Percentiles rank a stretch among this genome's conserved stretches.
Conservation (phyloP, 371 early-diverging fungal species). For the Lichtheimia corymbifera region DNA sequence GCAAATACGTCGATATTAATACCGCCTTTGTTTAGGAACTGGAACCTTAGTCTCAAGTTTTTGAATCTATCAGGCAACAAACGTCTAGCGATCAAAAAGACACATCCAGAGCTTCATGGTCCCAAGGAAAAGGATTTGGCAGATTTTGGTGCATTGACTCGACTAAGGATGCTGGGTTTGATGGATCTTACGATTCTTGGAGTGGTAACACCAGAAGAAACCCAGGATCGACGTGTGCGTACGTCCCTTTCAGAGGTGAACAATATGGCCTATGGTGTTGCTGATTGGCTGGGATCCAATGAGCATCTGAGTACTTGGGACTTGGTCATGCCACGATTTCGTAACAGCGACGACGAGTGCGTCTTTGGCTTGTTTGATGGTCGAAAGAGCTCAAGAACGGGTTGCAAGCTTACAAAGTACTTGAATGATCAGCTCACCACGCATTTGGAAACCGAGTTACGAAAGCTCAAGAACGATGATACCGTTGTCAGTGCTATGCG, state of each 20-base stretch:
- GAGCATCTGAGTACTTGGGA: conserved; percentile 77
- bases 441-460: conserved; percentile 74
- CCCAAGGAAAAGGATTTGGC: conserved; percentile 63
- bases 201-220: conserved; percentile 82
- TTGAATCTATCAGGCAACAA: conserved; percentile 92
- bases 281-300: conserved; percentile 78
- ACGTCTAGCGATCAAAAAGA: conserved; percentile 82
- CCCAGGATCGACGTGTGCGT: conserved; percentile 78
- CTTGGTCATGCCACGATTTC: conserved; percentile 77
- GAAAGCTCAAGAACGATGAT: conserved; percentile 56
- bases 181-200: conserved; percentile 87
- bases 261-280: conserved; percentile 85
- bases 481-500: conserved; percentile 65
- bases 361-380: conserved; percentile 90
- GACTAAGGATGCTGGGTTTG: conserved; percentile 80
- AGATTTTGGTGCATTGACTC: conserved; percentile 76
- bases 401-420: conserved; percentile 66
- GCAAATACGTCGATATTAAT: too few species aligned
- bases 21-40: conserved; percentile 57
- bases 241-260: conserved; percentile 82
- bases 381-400: conserved; percentile 56
- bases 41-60: conserved; percentile 87
- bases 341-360: conserved; percentile 82
- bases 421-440: conserved; percentile 71
- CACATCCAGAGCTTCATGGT: conserved; percentile 45